Evolutionary conservation across 2,329 filamentous ascomycete genomes (phyloP).

Genomic region (Coleophoma cylindrospora): DNA sequence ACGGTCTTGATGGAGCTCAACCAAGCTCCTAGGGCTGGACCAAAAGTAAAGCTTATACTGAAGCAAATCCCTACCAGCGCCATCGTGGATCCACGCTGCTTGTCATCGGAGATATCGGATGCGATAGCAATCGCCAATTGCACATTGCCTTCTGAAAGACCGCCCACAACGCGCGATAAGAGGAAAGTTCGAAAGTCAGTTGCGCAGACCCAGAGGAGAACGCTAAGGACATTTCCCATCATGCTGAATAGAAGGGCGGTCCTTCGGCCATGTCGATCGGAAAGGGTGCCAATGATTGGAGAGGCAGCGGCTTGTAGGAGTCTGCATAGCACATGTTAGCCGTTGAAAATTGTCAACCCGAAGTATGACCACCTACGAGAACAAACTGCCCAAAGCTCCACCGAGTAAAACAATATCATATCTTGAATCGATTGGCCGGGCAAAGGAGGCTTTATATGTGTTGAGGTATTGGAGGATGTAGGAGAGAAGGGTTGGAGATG

Average conservation of each 20-base stretch:
- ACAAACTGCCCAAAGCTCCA: slow-evolving; percentile 87
- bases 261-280: slow-evolving; percentile 82
- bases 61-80: slow-evolving; percentile 95
- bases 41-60: slow-evolving; percentile 94
- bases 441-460: slow-evolving; percentile 89
- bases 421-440: slow-evolving; percentile 86
- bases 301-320: slow-evolving; percentile 89
- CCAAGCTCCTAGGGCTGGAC: slow-evolving; percentile 84
- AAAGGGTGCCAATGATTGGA: slow-evolving; percentile 83
- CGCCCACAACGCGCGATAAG: slow-evolving; percentile 86
- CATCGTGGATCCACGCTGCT: slow-evolving; percentile 85
- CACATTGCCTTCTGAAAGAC: slow-evolving; percentile 93
- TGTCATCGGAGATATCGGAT: slow-evolving; percentile 87
- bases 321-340: slow-evolving; percentile 25
- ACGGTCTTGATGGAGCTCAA: slow-evolving; percentile 74
- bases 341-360: no score
- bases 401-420: slow-evolving; percentile 97
- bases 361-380: slow-evolving; percentile 47
- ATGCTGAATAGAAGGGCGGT: slow-evolving; percentile 87
- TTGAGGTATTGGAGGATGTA: slow-evolving; percentile 80
- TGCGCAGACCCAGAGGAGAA: slow-evolving; percentile 89
- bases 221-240: slow-evolving; percentile 87
- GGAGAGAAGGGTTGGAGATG: slow-evolving; percentile 65
- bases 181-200: slow-evolving; percentile 95
- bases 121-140: slow-evolving; percentile 95